Base-by-base conservation (phyloP, 176 grass and related monocot genomes). In the Aechmea fasciata region DNA sequence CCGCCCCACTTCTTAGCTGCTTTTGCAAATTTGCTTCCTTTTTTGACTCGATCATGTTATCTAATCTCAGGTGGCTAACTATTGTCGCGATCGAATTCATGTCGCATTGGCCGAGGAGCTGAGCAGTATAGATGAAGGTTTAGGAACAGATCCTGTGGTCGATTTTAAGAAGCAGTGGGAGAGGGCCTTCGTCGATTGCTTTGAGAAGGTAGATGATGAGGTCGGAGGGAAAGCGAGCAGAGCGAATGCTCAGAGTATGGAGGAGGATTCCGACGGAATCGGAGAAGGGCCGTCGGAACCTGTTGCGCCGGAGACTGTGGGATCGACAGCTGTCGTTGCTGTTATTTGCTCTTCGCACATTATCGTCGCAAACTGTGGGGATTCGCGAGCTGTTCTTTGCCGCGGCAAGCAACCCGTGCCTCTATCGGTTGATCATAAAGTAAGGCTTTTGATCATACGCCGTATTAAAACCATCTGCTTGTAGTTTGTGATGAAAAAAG, bases 361-460 rank as follows among this genome's bases (percentile, higher is more conserved):
- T 0, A 73, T 88, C 18, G 80, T 88, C 0, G 82, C 85, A 53
- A 92, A 88, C 66, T 92, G 89, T 2, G 89, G 89, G 0, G 85
- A 92, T 69, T 92, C 89, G 0, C 83, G 89, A 15, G 67, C 69
- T 6, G 77, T 92, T 8, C 82, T 92, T 49, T 92, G 67, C 5
- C 89, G 89, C 5, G 77, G 80, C 63, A 92, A 92, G 66, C 79
- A 88, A 53, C 82, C 89, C 0, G 64, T 92, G 9, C 19, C 73
- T 3, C 22, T 85, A 54, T 92, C 89, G 0, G 81, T 88, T 49
- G 89, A 92, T 83, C 89, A 92, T 57, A 92, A 92, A 83, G 89
- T 88, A 74, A 69, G 73, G 0, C 3, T 49, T 51, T 11, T 3
- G 26, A 13, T 73, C 12, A 2, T 14, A 22, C 20, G 9, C 15